A percentile compares a stretch with the other conserved stretches of the same genome.
These are phyloP conservation scores for Zalaria sp. DNA, from an alignment of 2,329 filamentous ascomycete species.

Conservation along the genomic window DNA sequence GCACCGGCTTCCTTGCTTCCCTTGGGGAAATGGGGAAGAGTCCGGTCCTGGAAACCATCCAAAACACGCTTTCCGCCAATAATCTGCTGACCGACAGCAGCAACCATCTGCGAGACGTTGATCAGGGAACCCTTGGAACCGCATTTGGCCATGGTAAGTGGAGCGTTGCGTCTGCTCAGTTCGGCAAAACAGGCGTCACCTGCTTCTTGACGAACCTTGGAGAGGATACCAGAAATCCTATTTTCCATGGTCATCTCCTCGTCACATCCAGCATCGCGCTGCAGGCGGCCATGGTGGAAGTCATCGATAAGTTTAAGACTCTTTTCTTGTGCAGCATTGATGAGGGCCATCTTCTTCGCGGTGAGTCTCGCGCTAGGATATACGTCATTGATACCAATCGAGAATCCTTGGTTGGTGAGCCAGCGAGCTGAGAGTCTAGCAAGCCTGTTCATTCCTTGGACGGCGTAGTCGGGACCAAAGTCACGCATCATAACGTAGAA, in stretches of 20 bases:
- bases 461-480: conserved; percentile 79
- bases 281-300: conserved; percentile 66
- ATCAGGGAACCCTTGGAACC: conserved; percentile 95
- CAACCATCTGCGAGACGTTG: conserved; percentile 98
- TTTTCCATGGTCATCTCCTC: conserved; percentile 88
- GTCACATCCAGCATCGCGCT: conserved; percentile 78
- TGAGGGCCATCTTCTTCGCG: conserved; percentile 59
- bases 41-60: conserved; percentile 93
- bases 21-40: conserved; percentile 88
- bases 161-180: conserved; percentile 80
- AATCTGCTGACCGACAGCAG: conserved; percentile 93
- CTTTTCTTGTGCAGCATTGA: conserved; percentile 62
- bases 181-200: conserved; percentile 84
- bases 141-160: conserved; percentile 91
- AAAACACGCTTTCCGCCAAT: conserved; percentile 85
- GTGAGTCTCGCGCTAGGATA: conserved; percentile 64
- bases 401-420: conserved; percentile 85
- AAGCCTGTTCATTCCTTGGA: conserved; percentile 83
- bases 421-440: conserved; percentile 81
- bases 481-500: conserved; percentile 96
- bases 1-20: conserved; percentile 82
- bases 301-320: conserved; percentile 73
- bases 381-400: conserved; percentile 89
- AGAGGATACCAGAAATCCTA: conserved; percentile 78
- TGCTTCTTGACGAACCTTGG: conserved; percentile 78